Percentiles rank a stretch among this genome's conserved stretches.
Evolutionary conservation across 495 filamentous ascomycete genomes (phyloP).

Genomic region (Chaetomium fimeti): DNA sequence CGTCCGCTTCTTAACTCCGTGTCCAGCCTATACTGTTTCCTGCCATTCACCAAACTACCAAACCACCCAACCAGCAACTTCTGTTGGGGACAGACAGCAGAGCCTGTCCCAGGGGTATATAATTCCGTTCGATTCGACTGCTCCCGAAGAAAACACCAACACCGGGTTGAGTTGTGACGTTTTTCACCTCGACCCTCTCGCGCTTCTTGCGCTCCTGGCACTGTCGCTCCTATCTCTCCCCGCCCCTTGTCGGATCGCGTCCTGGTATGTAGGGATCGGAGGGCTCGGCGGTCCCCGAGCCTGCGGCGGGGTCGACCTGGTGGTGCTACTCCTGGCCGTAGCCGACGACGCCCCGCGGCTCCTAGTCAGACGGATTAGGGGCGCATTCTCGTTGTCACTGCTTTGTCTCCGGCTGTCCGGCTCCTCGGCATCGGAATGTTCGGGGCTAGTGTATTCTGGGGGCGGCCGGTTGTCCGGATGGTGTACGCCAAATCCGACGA

Average conservation of each 20-base stretch:
- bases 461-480: slow-evolving; percentile 52
- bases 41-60: neutral
- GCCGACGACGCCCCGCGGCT: slow-evolving; percentile 46
- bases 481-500: slow-evolving; percentile 38
- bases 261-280: slow-evolving; percentile 66
- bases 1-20: slow-evolving; percentile 1
- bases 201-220: slow-evolving; percentile 24
- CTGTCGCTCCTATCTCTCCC: slow-evolving; percentile 50
- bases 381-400: slow-evolving; percentile 43
- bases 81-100: neutral
- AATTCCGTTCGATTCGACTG: neutral
- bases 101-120: slow-evolving; percentile 8
- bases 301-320: slow-evolving; percentile 9
- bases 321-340: slow-evolving; percentile 35
- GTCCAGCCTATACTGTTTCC: neutral
- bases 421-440: slow-evolving; percentile 47
- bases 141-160: neutral
- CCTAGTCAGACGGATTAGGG: slow-evolving; percentile 38
- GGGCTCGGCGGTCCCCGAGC: slow-evolving; percentile 39
- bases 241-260: slow-evolving; percentile 56
- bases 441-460: slow-evolving; percentile 73
- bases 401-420: slow-evolving; percentile 53
- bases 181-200: slow-evolving; percentile 22
- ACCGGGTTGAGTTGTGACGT: neutral
- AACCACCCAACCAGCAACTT: neutral